Percentiles rank a stretch among this genome's conserved stretches.
These are phyloP conservation scores for Pichia sp. DNA, from an alignment of 1,139 yeast species.

Conservation along the genomic window DNA sequence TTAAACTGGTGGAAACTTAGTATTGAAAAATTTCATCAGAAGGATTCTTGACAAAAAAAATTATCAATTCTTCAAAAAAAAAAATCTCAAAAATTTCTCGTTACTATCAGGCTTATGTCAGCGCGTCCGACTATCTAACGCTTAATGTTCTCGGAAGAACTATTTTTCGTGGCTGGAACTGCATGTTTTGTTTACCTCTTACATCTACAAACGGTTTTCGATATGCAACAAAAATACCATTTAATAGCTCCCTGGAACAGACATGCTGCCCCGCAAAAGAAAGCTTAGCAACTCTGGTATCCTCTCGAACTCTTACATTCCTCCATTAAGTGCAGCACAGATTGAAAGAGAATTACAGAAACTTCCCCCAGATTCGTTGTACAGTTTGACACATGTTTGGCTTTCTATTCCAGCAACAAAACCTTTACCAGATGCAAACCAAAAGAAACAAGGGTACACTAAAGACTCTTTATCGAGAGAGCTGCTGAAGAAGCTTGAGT, in stretches of 20 bases:
- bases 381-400: constrained; percentile 32
- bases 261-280: constrained; percentile 10
- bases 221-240: no score
- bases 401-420: constrained; percentile 29
- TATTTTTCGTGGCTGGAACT: background rate
- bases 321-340: constrained; percentile 25
- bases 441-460: constrained; percentile 20
- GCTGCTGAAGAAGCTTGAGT: constrained; percentile 17
- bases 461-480: constrained; percentile 18
- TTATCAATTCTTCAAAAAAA: background rate
- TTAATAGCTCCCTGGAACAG: background rate
- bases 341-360: constrained; percentile 26
- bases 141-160: background rate
- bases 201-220: background rate
- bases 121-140: no score
- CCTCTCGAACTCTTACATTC: constrained; percentile 31
- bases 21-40: constrained; percentile 1
- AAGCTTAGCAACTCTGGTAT: constrained; percentile 26
- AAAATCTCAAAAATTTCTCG: background rate
- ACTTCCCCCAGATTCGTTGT: constrained; percentile 30
- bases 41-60: background rate
- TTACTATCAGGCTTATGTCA: constrained; percentile 9
- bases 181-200: background rate
- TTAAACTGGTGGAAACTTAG: no score
- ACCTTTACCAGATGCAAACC: constrained; percentile 23